phyloP scores from a whole-genome alignment of 805 yeast species.

The Nakazawaea laoshanensis region DNA sequence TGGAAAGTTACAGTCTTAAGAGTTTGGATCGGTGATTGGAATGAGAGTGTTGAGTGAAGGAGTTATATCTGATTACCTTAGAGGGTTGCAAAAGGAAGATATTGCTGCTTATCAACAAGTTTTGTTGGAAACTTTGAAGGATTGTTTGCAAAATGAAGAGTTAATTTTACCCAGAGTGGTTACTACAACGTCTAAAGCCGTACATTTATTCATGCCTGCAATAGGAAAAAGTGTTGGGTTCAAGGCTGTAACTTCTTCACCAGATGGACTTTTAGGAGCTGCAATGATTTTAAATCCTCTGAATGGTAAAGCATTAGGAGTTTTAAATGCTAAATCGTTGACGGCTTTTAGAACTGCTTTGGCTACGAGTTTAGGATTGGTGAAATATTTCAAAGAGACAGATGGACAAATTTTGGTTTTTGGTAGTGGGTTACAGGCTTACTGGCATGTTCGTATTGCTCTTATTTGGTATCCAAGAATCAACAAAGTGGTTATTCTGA shows the following conservation, averaged over 20 bases:
- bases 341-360: constrained; percentile 66
- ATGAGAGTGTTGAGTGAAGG: constrained; percentile 28
- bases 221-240: constrained; percentile 47
- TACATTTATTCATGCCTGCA: constrained; percentile 63
- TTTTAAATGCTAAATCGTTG: constrained; percentile 47
- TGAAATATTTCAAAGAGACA: constrained; percentile 22
- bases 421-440: constrained; percentile 59
- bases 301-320: constrained; percentile 43
- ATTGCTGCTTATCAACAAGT: constrained; percentile 27
- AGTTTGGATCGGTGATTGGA: no score
- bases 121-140: constrained; percentile 27
- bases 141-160: constrained; percentile 33
- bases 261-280: constrained; percentile 51
- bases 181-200: constrained; percentile 27
- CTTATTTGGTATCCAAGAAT: constrained; percentile 30
- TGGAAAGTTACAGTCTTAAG: no score
- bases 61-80: constrained; percentile 21
- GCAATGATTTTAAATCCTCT: constrained; percentile 40
- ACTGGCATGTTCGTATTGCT: constrained; percentile 50
- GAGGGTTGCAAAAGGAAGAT: constrained; percentile 17
- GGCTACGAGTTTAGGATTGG: constrained; percentile 40
- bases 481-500: constrained; percentile 33
- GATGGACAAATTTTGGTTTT: constrained; percentile 29
- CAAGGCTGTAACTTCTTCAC: constrained; percentile 51
- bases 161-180: constrained; percentile 50